Evolutionary conservation across 192 early-diverging fungal species (phyloP), one percentile per base, ranked within the genome.

Genomic region (Lobosporangium transversale): DNA sequence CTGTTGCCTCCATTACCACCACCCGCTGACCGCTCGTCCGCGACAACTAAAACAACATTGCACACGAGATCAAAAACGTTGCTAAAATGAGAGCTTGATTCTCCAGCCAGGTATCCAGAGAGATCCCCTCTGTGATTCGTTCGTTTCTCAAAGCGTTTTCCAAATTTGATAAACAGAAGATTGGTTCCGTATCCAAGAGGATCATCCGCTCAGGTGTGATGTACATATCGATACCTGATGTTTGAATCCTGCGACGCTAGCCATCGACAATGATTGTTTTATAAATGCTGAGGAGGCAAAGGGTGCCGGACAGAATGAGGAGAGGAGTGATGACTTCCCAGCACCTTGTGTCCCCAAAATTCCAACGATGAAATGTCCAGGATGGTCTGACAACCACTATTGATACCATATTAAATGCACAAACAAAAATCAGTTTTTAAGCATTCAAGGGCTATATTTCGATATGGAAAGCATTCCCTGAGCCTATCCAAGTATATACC

Each of bases 311-410:
- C 83, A 73, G 51, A 91, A 83, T 17, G 81, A 66, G 3, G 90
- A 90, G 15, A 91, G 49, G 2, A 92, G 48, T 0, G 87, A 79
- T 1, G 87, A 87, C 53, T 92, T 92, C 0, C 91, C 91, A 17
- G 85, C 84, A 7, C 88, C 86, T 71, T 86, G 87, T n/a, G 81
- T 54, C 26, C 91, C 91, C 35, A 92, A 18, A 20, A 90, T 81
- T 2, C 91, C 90, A 20, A 92, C 79, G 7, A 89, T 83, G 62
- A 89, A 92, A 58, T 86, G 85, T 23, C 89, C 91, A 27, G 90
- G 86, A n/a, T 83, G 66, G 24, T 92, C 91, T 14, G 80, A 73
- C 37, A 92, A 49, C 51, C 65, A 66, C 73, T 83, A 65, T 10
- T 8, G 29, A 30, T 14, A n/a, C n/a, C n/a, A n/a, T n/a, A n/a